Evolutionary conservation across 352 stramenopile genomes (phyloP), one percentile per base, ranked within the genome.

Genomic region (Aphanomyces cochlioides): DNA sequence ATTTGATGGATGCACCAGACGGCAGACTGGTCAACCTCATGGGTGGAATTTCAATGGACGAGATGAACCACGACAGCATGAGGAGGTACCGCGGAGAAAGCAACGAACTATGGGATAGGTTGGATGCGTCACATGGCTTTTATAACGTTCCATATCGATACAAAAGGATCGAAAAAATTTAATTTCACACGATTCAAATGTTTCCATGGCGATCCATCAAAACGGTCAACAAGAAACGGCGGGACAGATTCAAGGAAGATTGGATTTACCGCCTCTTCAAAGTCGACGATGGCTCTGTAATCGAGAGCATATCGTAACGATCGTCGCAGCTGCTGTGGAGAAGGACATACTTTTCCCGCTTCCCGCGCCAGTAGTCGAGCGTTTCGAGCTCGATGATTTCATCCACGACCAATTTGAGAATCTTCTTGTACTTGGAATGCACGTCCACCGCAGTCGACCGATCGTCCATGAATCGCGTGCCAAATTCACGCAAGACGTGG

Each of bases 221-320:
- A 28, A 28, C 28, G 28, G 28, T 28, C 28, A 0, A 28, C 28
- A 28, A 28, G 28, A 28, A 28, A 28, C 28, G 28, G 28, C 28
- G 28, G 28, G 28, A 28, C 28, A 28, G 28, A 28, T 28, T 28
- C 28, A 28, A 28, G 28, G 28, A 28, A 50, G 10, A 50, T 50
- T 50, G 10, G 10, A n/a, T 50, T 50, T 50, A 50, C 43, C 43
- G 43, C 15, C 21, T 17, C 15, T 21, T 58, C 45, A n/a, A n/a
- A n/a, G n/a, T n/a, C 7, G 50, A 58, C 17, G 73, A 77, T 8
- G 83, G 75, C 38, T 83, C 76, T 7, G 76, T 73, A 47, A 95
- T 80, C 7, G 86, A 95, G 78, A 95, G 89, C 73, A 95, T 79
- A 59, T 95, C 88, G 69, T 95, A 95, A 6, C 88, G 83, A 67